These are phyloP conservation scores for Babesia sp. DNA, from an alignment of 169 alveolate species.

Conservation along the genomic window DNA sequence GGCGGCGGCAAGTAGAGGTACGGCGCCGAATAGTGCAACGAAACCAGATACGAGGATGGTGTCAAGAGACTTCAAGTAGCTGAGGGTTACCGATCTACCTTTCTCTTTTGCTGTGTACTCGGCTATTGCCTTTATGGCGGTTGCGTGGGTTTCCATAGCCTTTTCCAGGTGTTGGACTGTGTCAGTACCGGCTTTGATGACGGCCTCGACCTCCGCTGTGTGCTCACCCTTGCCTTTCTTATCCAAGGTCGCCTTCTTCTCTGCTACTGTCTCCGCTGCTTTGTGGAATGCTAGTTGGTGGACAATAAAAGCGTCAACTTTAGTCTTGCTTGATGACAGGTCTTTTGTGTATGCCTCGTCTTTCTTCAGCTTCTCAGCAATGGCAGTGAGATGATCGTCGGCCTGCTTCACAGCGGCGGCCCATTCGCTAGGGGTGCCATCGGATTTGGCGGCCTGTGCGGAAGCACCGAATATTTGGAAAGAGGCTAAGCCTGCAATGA, in stretches of 20 bases:
- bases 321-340: neutral
- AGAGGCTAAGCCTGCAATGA: conserved; percentile 19
- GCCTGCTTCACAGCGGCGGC: neutral
- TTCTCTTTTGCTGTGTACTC: neutral
- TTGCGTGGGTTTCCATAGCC: neutral
- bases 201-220: conserved; percentile 9
- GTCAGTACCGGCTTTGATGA: neutral
- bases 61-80: neutral
- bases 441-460: neutral
- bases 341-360: neutral
- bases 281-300: neutral
- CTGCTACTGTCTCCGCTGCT: neutral
- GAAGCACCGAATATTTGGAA: neutral
- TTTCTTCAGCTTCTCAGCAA: neutral
- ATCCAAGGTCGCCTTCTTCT: conserved; percentile 8
- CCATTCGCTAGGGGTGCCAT: conserved; percentile 19
- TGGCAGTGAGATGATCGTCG: neutral
- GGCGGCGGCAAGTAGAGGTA: neutral
- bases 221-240: neutral
- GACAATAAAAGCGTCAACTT: neutral
- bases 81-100: neutral
- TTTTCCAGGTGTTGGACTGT: neutral
- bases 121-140: neutral
- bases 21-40: neutral
- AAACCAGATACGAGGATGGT: neutral